A percentile compares a stretch with the other conserved stretches of the same genome.
These are phyloP conservation scores for Cucumis sativus DNA, from an alignment of 306 rosid genomes.

Conservation along the genomic window Cucumber_9930_V3 NC_026660.2:28150501-28151000, in stretches of 20 bases:
- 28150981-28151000: neutral
- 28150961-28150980: neutral
- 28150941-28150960: neutral
- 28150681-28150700: conserved; percentile 54
- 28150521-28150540: neutral
- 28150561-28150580: neutral
- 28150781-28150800: neutral
- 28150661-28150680: conserved; percentile 45
- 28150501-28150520: conserved; percentile 40
- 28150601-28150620: conserved; percentile 39
- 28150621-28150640: conserved; percentile 89
- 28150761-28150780: neutral
- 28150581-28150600: neutral
- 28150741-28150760: conserved; percentile 29
- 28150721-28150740: conserved; percentile 36
- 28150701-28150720: conserved; percentile 33
- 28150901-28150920: neutral
- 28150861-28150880: conserved; percentile 43
- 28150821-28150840: neutral
- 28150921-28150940: neutral
- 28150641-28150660: conserved; percentile 42
- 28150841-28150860: conserved; percentile 33
- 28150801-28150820: no score
- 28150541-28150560: neutral
- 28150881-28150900: conserved; percentile 28